phyloP scores from a whole-genome alignment of 768 basidiomycete species.

The Chalciporus pseudorubinellus region DNA sequence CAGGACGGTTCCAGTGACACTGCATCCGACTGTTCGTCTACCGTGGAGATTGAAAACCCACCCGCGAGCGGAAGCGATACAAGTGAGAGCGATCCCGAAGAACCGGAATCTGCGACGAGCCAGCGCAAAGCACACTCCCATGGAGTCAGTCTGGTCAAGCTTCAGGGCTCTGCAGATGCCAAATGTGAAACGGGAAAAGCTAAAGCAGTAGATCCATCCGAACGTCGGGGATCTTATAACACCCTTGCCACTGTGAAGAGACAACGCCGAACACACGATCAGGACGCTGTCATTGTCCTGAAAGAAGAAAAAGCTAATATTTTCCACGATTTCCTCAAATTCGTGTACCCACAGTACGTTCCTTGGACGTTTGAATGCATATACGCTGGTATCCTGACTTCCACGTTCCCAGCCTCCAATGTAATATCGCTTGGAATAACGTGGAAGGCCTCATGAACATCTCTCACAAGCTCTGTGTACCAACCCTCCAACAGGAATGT shows the following conservation, averaged over 20 bases:
- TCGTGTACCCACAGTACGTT: slow-evolving; percentile 87
- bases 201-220: slow-evolving; percentile 6
- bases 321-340: slow-evolving; percentile 93
- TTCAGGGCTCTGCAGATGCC: slow-evolving; percentile 39
- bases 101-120: slow-evolving; percentile 18
- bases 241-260: slow-evolving; percentile 42
- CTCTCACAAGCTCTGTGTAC: slow-evolving; percentile 83
- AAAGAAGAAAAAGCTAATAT: slow-evolving; percentile 87
- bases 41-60: slow-evolving; percentile 39
- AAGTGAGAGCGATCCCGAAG: slow-evolving; percentile 37
- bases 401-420: slow-evolving; percentile 59
- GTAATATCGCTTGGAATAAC: slow-evolving; percentile 94
- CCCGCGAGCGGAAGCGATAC: slow-evolving; percentile 32
- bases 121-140: slow-evolving; percentile 40
- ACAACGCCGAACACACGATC: slow-evolving; percentile 44
- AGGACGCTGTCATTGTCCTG: slow-evolving; percentile 84
- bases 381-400: slow-evolving; percentile 1
- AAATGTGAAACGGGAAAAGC: slow-evolving; percentile 29
- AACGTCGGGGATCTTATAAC: slow-evolving; percentile 23
- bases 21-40: slow-evolving; percentile 42
- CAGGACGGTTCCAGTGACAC: slow-evolving; percentile 34
- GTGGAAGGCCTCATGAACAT: slow-evolving; percentile 91
- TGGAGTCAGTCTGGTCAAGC: slow-evolving; percentile 57
- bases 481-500: slow-evolving; percentile 77
- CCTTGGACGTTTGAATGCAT: neutral